phyloP scores from a whole-genome alignment of 495 filamentous ascomycete species.

The Halenospora varia region DNA sequence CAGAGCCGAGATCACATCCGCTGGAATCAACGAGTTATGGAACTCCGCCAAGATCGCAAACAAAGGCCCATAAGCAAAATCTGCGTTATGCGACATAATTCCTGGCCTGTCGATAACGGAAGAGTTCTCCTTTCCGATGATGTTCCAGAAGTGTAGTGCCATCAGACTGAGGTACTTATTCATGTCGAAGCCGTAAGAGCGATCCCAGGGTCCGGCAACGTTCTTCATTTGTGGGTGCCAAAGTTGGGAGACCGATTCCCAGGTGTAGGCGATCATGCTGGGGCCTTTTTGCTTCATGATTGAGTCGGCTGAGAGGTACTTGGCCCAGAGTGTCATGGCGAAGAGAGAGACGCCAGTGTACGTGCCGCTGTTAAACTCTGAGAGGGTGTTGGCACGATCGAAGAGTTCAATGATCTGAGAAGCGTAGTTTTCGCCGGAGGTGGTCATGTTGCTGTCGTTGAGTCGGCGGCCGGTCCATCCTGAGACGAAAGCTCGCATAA shows the following conservation, averaged over 20 bases:
- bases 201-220: conserved; percentile 40
- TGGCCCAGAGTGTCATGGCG: conserved; percentile 36
- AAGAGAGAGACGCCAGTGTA: conserved; percentile 40
- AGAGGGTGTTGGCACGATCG: conserved; percentile 32
- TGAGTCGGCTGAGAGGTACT: conserved; percentile 31
- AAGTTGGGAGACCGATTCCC: conserved; percentile 30
- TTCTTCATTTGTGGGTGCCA: conserved; percentile 38
- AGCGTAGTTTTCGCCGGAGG: conserved; percentile 31
- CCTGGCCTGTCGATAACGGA: conserved; percentile 18
- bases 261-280: conserved; percentile 29
- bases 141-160: conserved; percentile 34
- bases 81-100: conserved; percentile 35
- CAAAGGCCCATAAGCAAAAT: conserved; percentile 36
- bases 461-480: conserved; percentile 35
- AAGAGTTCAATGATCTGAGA: conserved; percentile 35
- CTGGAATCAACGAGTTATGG: conserved; percentile 26
- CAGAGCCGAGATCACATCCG: conserved; percentile 19
- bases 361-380: conserved; percentile 41
- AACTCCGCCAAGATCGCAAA: conserved; percentile 30
- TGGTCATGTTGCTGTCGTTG: conserved; percentile 35
- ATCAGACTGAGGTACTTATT: conserved; percentile 36
- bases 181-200: conserved; percentile 42
- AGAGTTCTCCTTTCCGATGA: conserved; percentile 30
- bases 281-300: conserved; percentile 30
- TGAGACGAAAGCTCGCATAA: conserved; percentile 38